These are phyloP conservation scores for Xylaria sp. DNA, from an alignment of 495 filamentous ascomycete species.

Conservation along the genomic window DNA sequence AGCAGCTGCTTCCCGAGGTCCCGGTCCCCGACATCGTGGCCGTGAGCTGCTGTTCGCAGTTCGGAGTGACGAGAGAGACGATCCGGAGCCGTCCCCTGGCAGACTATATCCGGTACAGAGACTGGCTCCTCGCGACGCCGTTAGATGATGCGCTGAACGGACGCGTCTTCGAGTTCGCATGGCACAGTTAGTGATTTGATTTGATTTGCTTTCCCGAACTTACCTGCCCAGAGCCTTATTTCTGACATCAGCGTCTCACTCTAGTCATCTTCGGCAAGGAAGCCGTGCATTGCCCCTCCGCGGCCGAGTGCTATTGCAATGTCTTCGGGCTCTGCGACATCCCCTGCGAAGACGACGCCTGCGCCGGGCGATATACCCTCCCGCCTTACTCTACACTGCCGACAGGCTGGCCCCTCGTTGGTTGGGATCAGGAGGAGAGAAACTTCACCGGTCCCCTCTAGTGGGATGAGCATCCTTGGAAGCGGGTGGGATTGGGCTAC, in stretches of 20 bases:
- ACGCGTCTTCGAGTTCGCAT: slow-evolving; percentile 72
- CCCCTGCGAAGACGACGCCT: slow-evolving; percentile 34
- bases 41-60: slow-evolving; percentile 73
- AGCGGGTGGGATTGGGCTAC: background rate
- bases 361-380: slow-evolving; percentile 42
- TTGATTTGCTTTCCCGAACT: slow-evolving; percentile 27
- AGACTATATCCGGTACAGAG: slow-evolving; percentile 62
- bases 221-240: background rate
- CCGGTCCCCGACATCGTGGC: slow-evolving; percentile 54
- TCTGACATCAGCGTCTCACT: slow-evolving; percentile 23
- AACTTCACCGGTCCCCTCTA: slow-evolving; percentile 31
- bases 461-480: background rate
- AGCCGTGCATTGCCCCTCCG: slow-evolving; percentile 63
- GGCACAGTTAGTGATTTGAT: slow-evolving; percentile 66
- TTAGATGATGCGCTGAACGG: slow-evolving; percentile 65
- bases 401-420: slow-evolving; percentile 45
- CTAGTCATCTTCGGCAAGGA: slow-evolving; percentile 52
- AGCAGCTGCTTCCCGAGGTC: slow-evolving; percentile 60
- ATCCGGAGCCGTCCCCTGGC: slow-evolving; percentile 55
- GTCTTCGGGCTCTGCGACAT: slow-evolving; percentile 67
- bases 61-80: slow-evolving; percentile 64
- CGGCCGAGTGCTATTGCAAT: slow-evolving; percentile 68
- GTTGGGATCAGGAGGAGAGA: slow-evolving; percentile 43
- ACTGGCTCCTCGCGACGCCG: slow-evolving; percentile 67
- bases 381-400: slow-evolving; percentile 43